phyloP scores from a whole-genome alignment of 345 rosid genomes.

The Mangifera indica region DNA sequence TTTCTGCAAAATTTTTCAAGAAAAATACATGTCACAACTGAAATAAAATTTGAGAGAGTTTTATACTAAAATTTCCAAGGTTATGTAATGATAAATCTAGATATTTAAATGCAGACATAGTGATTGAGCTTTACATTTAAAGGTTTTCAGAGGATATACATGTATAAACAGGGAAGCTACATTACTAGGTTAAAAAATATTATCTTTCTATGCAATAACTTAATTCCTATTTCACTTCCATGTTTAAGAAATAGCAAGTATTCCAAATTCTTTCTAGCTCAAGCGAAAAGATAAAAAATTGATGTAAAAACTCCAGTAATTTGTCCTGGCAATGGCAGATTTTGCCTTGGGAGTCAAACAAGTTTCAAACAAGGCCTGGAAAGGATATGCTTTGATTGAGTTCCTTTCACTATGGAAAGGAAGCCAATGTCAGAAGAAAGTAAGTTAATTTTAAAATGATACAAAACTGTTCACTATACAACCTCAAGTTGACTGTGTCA shows the following conservation, averaged over 20 bases:
- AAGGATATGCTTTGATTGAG: too few species aligned
- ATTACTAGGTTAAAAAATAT: not conserved
- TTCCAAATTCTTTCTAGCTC: not conserved
- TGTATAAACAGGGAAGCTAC: not conserved
- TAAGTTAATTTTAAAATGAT: too few species aligned
- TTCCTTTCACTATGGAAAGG: not conserved
- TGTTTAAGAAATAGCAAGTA: not conserved
- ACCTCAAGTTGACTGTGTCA: not conserved
- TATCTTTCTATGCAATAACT: not conserved
- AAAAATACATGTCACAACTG: constrained; percentile 12
- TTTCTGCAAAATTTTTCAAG: constrained; percentile 49
- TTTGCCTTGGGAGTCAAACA: too few species aligned
- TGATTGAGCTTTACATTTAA: not conserved
- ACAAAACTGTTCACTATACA: not conserved
- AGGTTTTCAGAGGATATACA: not conserved
- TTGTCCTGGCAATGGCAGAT: too few species aligned
- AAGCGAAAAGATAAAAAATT: too few species aligned
- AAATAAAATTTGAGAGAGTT: constrained; percentile 10
- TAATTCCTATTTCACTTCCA: not conserved
- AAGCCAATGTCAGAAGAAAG: not conserved
- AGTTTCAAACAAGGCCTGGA: too few species aligned
- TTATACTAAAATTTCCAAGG: constrained; percentile 1
- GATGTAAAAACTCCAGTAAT: too few species aligned
- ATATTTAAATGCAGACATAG: not conserved
- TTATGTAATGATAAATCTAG: not conserved